Evolutionary conservation across 1,139 yeast genomes (phyloP).

Genomic region (Scheffersomyces quercinus): DNA sequence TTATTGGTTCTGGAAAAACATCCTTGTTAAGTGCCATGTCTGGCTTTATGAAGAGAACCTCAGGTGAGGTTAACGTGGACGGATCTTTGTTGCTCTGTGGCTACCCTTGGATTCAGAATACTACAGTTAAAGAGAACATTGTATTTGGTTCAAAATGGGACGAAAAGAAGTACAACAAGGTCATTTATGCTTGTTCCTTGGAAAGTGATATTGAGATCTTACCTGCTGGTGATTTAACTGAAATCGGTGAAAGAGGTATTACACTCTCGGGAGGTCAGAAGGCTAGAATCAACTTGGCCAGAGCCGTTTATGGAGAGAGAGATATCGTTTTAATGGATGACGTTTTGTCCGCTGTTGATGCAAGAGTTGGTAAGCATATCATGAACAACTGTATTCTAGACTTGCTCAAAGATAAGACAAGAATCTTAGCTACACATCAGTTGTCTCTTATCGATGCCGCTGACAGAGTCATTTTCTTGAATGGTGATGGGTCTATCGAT

Average conservation of each 20-base stretch:
- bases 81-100: conserved; percentile 49
- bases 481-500: conserved; percentile 16
- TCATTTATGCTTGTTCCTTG: conserved; percentile 65
- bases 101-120: conserved; percentile 82
- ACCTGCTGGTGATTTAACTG: conserved; percentile 19
- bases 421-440: conserved; percentile 22
- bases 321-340: conserved; percentile 18
- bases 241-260: conserved; percentile 22
- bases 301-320: conserved; percentile 18
- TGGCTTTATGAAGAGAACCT: conserved; percentile 55
- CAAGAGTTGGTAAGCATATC: conserved; percentile 21
- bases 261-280: conserved; percentile 23
- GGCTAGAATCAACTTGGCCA: conserved; percentile 21
- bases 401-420: conserved; percentile 14
- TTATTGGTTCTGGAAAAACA: conserved; percentile 72
- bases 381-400: conserved; percentile 15
- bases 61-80: conserved; percentile 50
- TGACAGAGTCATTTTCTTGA: conserved; percentile 17
- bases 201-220: conserved; percentile 30
- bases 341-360: conserved; percentile 20
- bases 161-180: conserved; percentile 50
- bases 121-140: conserved; percentile 75
- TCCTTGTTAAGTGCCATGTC: conserved; percentile 62
- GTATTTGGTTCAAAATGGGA: conserved; percentile 64
- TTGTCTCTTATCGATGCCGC: conserved; percentile 18